Evolutionary conservation across 2,329 filamentous ascomycete species (phyloP).

Genomic region (Xylogone sp.): DNA sequence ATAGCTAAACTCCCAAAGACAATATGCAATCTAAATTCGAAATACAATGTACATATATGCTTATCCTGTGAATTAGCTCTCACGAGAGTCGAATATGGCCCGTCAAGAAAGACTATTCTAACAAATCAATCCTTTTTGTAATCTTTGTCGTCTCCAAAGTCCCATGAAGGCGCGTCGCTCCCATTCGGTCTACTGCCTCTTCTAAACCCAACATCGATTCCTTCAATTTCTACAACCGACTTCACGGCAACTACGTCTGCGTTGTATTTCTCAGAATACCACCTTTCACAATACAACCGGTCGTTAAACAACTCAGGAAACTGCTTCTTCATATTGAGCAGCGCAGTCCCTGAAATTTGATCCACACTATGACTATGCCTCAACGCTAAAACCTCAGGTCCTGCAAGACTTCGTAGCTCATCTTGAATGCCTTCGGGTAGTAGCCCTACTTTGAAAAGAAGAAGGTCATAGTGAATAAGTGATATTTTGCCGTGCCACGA

Average conservation of each 20-base stretch:
- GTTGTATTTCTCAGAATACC: conserved; percentile 21
- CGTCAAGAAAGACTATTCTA: too few relatives aligned
- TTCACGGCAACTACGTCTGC: conserved; percentile 27
- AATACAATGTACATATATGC: too few relatives aligned
- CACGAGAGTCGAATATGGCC: too few relatives aligned
- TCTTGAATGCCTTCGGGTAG: conserved; percentile 50
- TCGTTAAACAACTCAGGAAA: conserved; percentile 30
- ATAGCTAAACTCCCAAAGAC: too few relatives aligned
- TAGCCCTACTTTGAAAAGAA: conserved; percentile 57
- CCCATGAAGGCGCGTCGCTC: conserved; percentile 44
- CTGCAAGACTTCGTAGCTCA: conserved; percentile 20
- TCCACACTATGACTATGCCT: conserved; percentile 27
- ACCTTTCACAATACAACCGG: conserved; percentile 22
- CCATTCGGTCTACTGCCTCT: conserved; percentile 43
- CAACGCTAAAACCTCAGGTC: conserved; percentile 21
- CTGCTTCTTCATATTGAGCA: conserved; percentile 22
- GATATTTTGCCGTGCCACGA: conserved; percentile 64
- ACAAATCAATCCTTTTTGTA: neutral
- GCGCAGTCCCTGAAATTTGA: conserved; percentile 23
- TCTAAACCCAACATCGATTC: conserved; percentile 23
- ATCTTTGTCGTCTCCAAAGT: conserved; percentile 21
- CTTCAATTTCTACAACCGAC: conserved; percentile 23
- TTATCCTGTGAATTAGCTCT: too few relatives aligned
- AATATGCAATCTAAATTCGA: too few relatives aligned
- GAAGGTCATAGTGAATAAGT: conserved; percentile 64